Percentiles rank a stretch among this genome's conserved stretches.
Evolutionary conservation across 805 yeast species (phyloP).

Genomic region (Torulaspora gathmanii): DNA sequence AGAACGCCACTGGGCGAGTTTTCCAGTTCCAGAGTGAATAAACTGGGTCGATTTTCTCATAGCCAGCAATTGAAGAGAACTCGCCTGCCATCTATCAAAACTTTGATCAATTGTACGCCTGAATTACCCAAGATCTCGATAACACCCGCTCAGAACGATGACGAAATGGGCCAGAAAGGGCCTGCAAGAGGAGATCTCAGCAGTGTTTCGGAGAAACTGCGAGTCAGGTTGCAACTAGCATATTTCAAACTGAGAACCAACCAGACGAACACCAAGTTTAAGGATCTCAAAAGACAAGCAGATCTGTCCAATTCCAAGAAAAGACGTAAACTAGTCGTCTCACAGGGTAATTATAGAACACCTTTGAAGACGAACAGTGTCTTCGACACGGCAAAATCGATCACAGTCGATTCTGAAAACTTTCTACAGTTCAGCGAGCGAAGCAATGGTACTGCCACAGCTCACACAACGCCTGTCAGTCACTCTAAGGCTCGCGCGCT

Average conservation of each 20-base stretch:
- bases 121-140: slow-evolving; percentile 1
- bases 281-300: slow-evolving; percentile 16
- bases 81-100: slow-evolving; percentile 22
- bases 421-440: slow-evolving; percentile 6
- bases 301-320: slow-evolving; percentile 4
- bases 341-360: slow-evolving; percentile 29
- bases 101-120: slow-evolving; percentile 16
- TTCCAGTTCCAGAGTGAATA: slow-evolving; percentile 27
- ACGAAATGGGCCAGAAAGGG: neutral
- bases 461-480: slow-evolving; percentile 12
- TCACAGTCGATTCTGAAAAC: neutral
- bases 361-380: slow-evolving; percentile 15
- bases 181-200: slow-evolving; percentile 9
- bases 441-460: neutral
- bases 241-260: slow-evolving; percentile 49
- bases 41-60: slow-evolving; percentile 9
- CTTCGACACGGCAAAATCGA: neutral
- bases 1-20: slow-evolving; percentile 30
- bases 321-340: slow-evolving; percentile 27
- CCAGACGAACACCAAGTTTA: slow-evolving; percentile 34
- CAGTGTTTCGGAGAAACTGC: slow-evolving; percentile 35
- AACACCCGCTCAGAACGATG: neutral
- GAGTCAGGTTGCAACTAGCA: slow-evolving; percentile 47
- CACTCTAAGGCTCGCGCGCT: neutral
- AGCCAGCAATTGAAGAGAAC: slow-evolving; percentile 4